Base-by-base conservation (phyloP, 306 rosid species). In the Cicer yamashitae region DNA sequence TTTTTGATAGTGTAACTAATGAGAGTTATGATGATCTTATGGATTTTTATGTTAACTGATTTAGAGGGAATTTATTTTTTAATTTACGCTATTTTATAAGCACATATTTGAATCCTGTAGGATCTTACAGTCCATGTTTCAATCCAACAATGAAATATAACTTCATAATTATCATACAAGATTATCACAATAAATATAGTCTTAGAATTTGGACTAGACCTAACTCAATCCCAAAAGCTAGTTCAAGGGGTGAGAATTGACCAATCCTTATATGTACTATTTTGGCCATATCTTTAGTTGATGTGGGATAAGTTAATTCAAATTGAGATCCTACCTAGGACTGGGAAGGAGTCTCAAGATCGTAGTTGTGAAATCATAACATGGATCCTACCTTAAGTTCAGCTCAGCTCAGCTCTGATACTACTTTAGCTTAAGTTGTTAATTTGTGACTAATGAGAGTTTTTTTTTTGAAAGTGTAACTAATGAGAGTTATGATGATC, bases 141-240 rank as follows among this genome's bases (percentile, higher is more conserved):
- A 25, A 25, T 25, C n/a, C 67, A 67, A 41, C 39, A 57, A 71
- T 47, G 64, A 58, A 74, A 71, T 25, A 64, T 51, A 72, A 64
- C 64, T 68, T 13, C 38, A 61, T 75, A 69, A 65, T 18, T 39
- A 74, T 45, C 63, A 18, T 40, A 10, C 54, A 63, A 70, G 61
- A 53, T 58, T 65, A 67, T 10, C 41, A 37, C 6, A 41, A 53
- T 51, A 62, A 75, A 54, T 30, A 62, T 62, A 41, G 10, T 39
- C 47, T 63, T 15, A 8, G 25, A 40, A 63, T 39, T 63, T 8
- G 13, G 30, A 30, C 50, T 39, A 9, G 25, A 41, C 48, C 25
- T 63, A 62, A 15, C 30, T 63, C 14, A 63, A 63, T 5, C 45
- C 50, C n/a, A 64, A 41, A 41, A 43, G 48, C 34, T 15, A 64